Conservation (phyloP, 768 basidiomycete genomes). For the Macrolepiota fuliginosa region DNA sequence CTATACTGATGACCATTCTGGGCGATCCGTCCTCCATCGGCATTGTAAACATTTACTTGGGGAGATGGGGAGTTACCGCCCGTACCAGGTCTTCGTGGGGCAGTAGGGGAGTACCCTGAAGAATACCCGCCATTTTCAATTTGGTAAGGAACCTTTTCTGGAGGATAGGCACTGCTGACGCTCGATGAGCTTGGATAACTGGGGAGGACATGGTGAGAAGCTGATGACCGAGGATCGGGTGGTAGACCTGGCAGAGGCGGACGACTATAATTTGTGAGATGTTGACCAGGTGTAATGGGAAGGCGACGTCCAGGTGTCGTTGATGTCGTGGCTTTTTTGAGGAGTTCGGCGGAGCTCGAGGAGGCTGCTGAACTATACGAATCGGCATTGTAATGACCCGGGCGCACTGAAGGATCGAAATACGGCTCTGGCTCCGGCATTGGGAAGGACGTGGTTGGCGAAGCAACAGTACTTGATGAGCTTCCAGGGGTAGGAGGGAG, state of each 20-base stretch:
- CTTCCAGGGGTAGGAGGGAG: conserved; percentile 43
- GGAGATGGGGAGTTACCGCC: conserved; percentile 14
- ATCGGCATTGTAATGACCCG: conserved; percentile 17
- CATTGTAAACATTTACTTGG: conserved; percentile 17
- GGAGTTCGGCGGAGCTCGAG: conserved; percentile 23
- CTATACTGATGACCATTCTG: conserved; percentile 18
- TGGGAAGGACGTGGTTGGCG: conserved; percentile 22
- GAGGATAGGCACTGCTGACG: background rate
- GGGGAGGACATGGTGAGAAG: conserved; percentile 1
- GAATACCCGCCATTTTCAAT: conserved; percentile 2
- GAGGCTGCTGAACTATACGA: conserved; percentile 12
- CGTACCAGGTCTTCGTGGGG: conserved; percentile 9
- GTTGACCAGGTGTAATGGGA: conserved; percentile 21
- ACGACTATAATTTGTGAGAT: conserved; percentile 6
- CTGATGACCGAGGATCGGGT: conserved; percentile 18
- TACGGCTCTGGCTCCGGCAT: conserved; percentile 46
- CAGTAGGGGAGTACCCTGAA: background rate
- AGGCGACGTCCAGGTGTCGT: conserved; percentile 25
- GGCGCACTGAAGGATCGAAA: conserved; percentile 23
- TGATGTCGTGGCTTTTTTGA: conserved; percentile 25
- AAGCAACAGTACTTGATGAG: conserved; percentile 25
- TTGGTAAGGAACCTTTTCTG: conserved; percentile 3
- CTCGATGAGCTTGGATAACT: conserved; percentile 7
- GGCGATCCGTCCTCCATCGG: conserved; percentile 9
- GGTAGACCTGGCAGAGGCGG: conserved; percentile 18